Evolutionary conservation across 169 alveolate species (phyloP).

Genomic region (Cryptosporidium bovis): DNA sequence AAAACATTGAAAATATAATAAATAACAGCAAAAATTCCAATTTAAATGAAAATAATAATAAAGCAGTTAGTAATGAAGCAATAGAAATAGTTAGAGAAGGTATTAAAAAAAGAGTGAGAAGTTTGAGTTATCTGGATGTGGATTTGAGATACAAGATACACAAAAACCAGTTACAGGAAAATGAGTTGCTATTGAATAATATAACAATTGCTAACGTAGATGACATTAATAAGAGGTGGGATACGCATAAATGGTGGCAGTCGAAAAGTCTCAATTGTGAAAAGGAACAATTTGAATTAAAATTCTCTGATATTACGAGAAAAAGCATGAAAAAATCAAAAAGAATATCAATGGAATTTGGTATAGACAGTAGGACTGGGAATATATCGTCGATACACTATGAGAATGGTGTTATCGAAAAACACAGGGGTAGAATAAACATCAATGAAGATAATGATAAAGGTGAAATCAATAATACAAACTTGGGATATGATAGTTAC

Average conservation of each 20-base stretch:
- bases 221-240: constrained; percentile 33
- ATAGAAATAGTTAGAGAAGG: neutral
- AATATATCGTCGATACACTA: neutral
- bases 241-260: constrained; percentile 59
- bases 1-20: neutral
- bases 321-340: constrained; percentile 1
- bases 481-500: constrained; percentile 39
- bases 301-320: neutral
- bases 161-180: neutral
- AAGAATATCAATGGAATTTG: neutral
- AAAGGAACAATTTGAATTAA: neutral
- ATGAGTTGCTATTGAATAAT: neutral
- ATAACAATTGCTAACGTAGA: neutral
- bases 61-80: neutral
- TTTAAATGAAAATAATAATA: neutral
- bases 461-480: neutral
- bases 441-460: neutral
- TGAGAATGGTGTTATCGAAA: constrained; percentile 26
- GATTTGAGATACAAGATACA: constrained; percentile 10
- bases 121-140: constrained; percentile 29
- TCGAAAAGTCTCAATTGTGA: constrained; percentile 2
- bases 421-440: constrained; percentile 27
- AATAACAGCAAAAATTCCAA: neutral
- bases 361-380: neutral
- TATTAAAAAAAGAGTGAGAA: constrained; percentile 26